Conservation (phyloP, 2,329 filamentous ascomycete genomes). For the Alternaria brassicae region DNA sequence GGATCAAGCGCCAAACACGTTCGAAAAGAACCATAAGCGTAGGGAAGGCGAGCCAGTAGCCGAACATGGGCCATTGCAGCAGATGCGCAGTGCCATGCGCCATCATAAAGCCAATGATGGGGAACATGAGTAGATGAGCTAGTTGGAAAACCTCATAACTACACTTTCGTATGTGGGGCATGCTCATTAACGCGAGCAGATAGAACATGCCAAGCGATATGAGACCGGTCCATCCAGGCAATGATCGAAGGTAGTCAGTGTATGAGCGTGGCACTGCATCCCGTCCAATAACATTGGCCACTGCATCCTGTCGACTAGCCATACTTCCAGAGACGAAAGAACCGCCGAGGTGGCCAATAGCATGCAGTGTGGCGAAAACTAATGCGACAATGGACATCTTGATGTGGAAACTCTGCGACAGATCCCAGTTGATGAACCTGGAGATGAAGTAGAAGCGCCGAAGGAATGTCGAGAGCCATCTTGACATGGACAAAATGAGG, state of each 20-base stretch:
- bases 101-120: constrained; percentile 63
- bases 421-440: constrained; percentile 65
- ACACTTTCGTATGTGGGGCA: constrained; percentile 59
- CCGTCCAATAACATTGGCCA: constrained; percentile 55
- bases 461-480: constrained; percentile 62
- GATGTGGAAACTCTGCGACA: constrained; percentile 64
- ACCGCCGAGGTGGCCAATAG: constrained; percentile 62
- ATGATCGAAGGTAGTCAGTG: constrained; percentile 54
- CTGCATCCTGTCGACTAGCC: constrained; percentile 53
- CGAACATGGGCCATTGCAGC: constrained; percentile 64
- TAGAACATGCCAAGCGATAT: constrained; percentile 60
- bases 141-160: constrained; percentile 66
- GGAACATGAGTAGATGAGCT: constrained; percentile 65
- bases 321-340: constrained; percentile 61
- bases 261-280: constrained; percentile 57
- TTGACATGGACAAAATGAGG: constrained; percentile 64
- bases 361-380: constrained; percentile 60
- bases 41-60: constrained; percentile 64
- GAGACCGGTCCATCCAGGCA: constrained; percentile 62
- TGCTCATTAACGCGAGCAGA: constrained; percentile 57
- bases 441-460: constrained; percentile 61
- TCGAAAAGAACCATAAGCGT: constrained; percentile 61
- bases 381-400: constrained; percentile 61
- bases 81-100: constrained; percentile 62
- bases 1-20: constrained; percentile 54